Percentiles rank a stretch among this genome's conserved stretches.
Evolutionary conservation across 2,329 filamentous ascomycete species (phyloP).

Genomic region (Thelonectria olida): DNA sequence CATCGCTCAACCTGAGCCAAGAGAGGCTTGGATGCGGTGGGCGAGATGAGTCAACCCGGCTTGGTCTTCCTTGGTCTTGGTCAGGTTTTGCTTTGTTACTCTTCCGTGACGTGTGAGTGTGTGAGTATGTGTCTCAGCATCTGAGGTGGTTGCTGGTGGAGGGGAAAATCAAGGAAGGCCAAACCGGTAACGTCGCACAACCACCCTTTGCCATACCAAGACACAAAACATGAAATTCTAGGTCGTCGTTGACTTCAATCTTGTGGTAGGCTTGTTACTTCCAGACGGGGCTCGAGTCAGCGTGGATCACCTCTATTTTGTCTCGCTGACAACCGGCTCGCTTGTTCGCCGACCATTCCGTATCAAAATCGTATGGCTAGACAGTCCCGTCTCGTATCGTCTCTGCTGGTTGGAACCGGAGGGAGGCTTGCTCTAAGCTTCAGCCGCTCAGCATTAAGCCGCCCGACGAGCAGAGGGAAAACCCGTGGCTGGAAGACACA

Average conservation of each 20-base stretch:
- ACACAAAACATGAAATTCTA: too few relatives aligned
- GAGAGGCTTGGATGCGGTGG: slow-evolving; percentile 1
- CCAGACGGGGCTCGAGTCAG: slow-evolving; percentile 11
- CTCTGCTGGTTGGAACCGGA: too few relatives aligned
- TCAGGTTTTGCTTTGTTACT: background rate
- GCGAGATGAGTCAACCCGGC: background rate
- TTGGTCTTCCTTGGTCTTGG: background rate
- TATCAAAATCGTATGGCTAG: slow-evolving; percentile 4
- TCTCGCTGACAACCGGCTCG: slow-evolving; percentile 6
- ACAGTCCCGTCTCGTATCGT: slow-evolving; percentile 4
- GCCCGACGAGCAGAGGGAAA: background rate
- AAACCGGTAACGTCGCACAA: slow-evolving; percentile 17
- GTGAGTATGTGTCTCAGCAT: slow-evolving; percentile 3
- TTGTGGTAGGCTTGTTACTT: too few relatives aligned
- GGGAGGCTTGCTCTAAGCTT: background rate
- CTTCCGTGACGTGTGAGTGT: slow-evolving; percentile 3
- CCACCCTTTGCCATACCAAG: background rate
- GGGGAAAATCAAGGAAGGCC: background rate
- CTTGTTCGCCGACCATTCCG: slow-evolving; percentile 14
- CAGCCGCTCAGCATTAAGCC: background rate
- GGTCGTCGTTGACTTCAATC: too few relatives aligned
- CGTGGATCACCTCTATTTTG: slow-evolving; percentile 4
- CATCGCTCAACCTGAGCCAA: slow-evolving; percentile 3
- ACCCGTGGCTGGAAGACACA: slow-evolving; percentile 1
- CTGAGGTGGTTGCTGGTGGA: too few relatives aligned